phyloP scores from a whole-genome alignment of 495 filamentous ascomycete species.

The Hypomontagnella monticulosa region DNA sequence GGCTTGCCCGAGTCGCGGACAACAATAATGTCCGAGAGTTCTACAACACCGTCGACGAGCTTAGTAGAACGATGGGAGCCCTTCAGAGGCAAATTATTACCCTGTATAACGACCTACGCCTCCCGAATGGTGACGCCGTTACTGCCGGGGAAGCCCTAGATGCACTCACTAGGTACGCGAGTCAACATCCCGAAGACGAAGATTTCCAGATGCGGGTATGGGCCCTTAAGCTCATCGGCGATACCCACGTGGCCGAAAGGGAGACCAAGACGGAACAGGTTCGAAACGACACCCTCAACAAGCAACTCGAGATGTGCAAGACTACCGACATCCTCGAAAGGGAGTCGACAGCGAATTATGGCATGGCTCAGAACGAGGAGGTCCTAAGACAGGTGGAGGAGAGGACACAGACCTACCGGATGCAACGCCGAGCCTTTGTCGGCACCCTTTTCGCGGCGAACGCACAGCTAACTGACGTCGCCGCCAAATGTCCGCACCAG shows the following conservation, averaged over 20 bases:
- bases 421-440: conserved; percentile 2
- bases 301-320: conserved; percentile 11
- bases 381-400: neutral
- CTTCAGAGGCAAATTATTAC: neutral
- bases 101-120: neutral
- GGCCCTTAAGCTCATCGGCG: neutral
- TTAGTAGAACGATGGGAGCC: neutral
- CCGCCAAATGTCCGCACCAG: neutral
- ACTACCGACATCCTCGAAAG: neutral
- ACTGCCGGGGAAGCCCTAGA: conserved; percentile 5
- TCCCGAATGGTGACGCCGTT: neutral
- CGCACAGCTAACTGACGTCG: neutral
- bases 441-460: neutral
- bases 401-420: conserved; percentile 8
- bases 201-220: neutral
- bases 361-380: conserved; percentile 1
- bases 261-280: neutral
- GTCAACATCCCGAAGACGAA: neutral
- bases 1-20: neutral
- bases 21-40: conserved; percentile 6
- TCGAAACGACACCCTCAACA: neutral
- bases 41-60: neutral
- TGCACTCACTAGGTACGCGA: neutral
- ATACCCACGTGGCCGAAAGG: neutral
- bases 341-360: conserved; percentile 7